These are phyloP conservation scores for Fraxinus floribunda DNA, from an alignment of 305 asterid species.

Conservation along the genomic window DNA sequence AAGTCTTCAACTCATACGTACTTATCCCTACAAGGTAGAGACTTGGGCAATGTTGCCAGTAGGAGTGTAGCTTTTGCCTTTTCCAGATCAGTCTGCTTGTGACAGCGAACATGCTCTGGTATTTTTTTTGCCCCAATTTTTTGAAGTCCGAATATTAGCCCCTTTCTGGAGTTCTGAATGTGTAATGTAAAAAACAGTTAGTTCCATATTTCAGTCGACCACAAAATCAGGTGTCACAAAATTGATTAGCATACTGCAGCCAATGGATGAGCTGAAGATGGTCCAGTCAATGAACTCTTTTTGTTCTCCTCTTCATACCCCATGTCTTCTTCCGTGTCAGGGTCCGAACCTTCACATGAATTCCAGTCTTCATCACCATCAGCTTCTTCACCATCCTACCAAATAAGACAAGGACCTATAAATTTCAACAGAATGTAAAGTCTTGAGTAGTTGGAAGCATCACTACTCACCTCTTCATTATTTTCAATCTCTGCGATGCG, in stretches of 20 bases:
- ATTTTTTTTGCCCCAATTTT: slow-evolving; percentile 84
- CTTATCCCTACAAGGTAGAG: slow-evolving; percentile 88
- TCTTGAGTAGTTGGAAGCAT: neutral
- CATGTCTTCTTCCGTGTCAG: slow-evolving; percentile 54
- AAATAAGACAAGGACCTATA: slow-evolving; percentile 20
- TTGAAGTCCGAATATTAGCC: slow-evolving; percentile 76
- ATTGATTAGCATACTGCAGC: slow-evolving; percentile 69
- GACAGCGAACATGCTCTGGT: slow-evolving; percentile 84
- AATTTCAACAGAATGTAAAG: slow-evolving; percentile 27
- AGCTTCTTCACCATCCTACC: slow-evolving; percentile 67
- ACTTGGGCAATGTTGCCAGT: slow-evolving; percentile 85
- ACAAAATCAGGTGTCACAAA: slow-evolving; percentile 6
- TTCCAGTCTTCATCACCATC: slow-evolving; percentile 63
- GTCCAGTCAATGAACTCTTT: slow-evolving; percentile 32
- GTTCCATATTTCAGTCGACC: slow-evolving; percentile 28
- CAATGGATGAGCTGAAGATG: slow-evolving; percentile 49
- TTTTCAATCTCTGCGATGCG: slow-evolving; percentile 73
- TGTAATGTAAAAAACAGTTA: slow-evolving; percentile 23
- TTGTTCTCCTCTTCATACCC: slow-evolving; percentile 54
- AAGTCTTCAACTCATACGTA: slow-evolving; percentile 34
- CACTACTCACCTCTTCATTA: slow-evolving; percentile 48
- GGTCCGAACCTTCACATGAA: slow-evolving; percentile 47
- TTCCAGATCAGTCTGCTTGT: slow-evolving; percentile 85
- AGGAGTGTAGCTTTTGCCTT: slow-evolving; percentile 87
- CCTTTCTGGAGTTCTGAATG: slow-evolving; percentile 77